Evolutionary conservation across 164 flowering plant genomes (phyloP), one percentile per base, ranked within the genome.

Genomic region (Annona squamosa): DNA sequence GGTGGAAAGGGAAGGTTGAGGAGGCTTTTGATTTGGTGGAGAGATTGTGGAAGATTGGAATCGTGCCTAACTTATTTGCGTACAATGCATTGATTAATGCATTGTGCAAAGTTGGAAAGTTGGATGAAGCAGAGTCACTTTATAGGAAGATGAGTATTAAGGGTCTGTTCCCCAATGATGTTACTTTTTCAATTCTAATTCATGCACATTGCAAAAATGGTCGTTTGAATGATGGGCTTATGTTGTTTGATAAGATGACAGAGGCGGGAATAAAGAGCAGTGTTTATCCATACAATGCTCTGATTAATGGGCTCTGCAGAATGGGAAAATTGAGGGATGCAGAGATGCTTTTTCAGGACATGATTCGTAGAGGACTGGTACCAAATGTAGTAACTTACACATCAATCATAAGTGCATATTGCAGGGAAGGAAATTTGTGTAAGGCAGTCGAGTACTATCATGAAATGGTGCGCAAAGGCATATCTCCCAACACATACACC

Each of bases 341-440:
- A 4, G 85, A 84, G 73, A 71, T n/a, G 67, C 71, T 89, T 67
- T 79, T 86, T 67, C 52, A 59, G 65, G 87, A 87, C 77, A 88
- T 92, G 93, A 78, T 83, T 63, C 75, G 68, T 18, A 85, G 74
- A 78, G 92, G 92, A 72, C 72, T 91, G 81, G 43, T 10, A 2
- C 97, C 95, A 59, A 90, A 83, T 66, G 97, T 86, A 59, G 82
- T 86, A 71, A 91, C 93, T 4, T 94, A 90, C 71, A 86, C 97
- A 12, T 82, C 95, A 64, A 77, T 92, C 76, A 88, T 94, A 65
- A 84, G 87, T 81, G 97, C 97, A 69, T 90, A 86, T 74, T 90
- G 93, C 81, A 85, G 75, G 77, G 81, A 83, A 72, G 86, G 87
- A 63, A 75, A 86, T 64, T 16, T 89, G 69, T 73, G 85, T 13